Percentiles rank a stretch among this genome's conserved stretches.
phyloP scores from a whole-genome alignment of 2,329 filamentous ascomycete genomes.

The Mariannaea sp. region DNA sequence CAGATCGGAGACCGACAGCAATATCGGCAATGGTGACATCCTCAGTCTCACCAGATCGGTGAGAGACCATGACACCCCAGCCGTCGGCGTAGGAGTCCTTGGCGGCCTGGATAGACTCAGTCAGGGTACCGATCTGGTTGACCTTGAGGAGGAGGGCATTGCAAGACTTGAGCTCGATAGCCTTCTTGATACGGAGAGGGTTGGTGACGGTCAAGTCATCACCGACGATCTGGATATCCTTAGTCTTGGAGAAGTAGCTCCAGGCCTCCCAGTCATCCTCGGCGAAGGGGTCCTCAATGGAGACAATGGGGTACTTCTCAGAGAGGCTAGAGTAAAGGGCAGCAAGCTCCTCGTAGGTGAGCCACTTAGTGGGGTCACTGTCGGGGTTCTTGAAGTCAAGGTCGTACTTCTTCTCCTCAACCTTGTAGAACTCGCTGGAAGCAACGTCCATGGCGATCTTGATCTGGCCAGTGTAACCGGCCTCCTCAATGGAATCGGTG shows the following conservation, averaged over 20 bases:
- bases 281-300: slow-evolving; percentile 98
- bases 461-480: slow-evolving; percentile 94
- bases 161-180: slow-evolving; percentile 98
- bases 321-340: slow-evolving; percentile 84
- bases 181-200: slow-evolving; percentile 98
- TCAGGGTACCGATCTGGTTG: slow-evolving; percentile 99
- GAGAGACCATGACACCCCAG: slow-evolving; percentile 99
- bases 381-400: slow-evolving; percentile 99
- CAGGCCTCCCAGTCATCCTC: slow-evolving; percentile 99
- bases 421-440: slow-evolving; percentile 99
- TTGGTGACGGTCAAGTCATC: slow-evolving; percentile 99
- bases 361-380: slow-evolving; percentile 93
- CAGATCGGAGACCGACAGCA: slow-evolving; percentile 91
- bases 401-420: slow-evolving; percentile 98
- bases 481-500: slow-evolving; percentile 88
- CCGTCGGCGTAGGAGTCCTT: slow-evolving; percentile 95
- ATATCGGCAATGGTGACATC: slow-evolving; percentile 99
- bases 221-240: slow-evolving; percentile 97
- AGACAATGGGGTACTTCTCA: slow-evolving; percentile 97
- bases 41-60: slow-evolving; percentile 98
- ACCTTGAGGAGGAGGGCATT: slow-evolving; percentile 99
- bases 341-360: slow-evolving; percentile 97
- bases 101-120: slow-evolving; percentile 97
- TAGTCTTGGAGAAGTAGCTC: slow-evolving; percentile 99
- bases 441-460: slow-evolving; percentile 99